phyloP scores from a whole-genome alignment of 306 rosid species.

The Lotus japonicus region DNA sequence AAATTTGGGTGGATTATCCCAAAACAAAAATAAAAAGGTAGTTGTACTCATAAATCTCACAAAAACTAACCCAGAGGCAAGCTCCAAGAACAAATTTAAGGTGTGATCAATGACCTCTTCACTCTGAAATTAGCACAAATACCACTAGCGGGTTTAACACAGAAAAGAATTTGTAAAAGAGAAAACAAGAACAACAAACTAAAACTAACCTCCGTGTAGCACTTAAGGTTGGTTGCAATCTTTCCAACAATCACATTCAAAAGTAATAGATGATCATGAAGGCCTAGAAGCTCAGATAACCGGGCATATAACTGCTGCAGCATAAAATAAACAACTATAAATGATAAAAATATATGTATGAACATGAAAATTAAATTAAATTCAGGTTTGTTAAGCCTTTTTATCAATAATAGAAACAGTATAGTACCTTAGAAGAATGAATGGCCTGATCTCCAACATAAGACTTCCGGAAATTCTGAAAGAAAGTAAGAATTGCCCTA shows the following conservation, averaged over 20 bases:
- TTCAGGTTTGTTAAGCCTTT: neutral
- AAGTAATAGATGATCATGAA: conserved; percentile 43
- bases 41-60: conserved; percentile 11
- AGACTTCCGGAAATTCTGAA: conserved; percentile 92
- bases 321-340: conserved; percentile 16
- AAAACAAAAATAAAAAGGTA: conserved; percentile 19
- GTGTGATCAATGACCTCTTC: conserved; percentile 98
- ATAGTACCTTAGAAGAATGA: conserved; percentile 95
- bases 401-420: conserved; percentile 6
- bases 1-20: neutral
- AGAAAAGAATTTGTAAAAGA: neutral
- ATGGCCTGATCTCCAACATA: conserved; percentile 98
- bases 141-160: conserved; percentile 8
- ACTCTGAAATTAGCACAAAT: conserved; percentile 50
- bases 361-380: neutral
- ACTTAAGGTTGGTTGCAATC: conserved; percentile 45
- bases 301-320: conserved; percentile 57
- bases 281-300: conserved; percentile 48
- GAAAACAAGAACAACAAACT: neutral
- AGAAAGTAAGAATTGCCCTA: conserved; percentile 94
- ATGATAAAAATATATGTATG: neutral
- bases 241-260: conserved; percentile 45
- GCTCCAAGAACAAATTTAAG: conserved; percentile 89
- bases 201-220: conserved; percentile 30
- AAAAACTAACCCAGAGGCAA: conserved; percentile 89